Conservation (phyloP, 2,329 filamentous ascomycete genomes). For the Talaromyces rugulosus region DNA sequence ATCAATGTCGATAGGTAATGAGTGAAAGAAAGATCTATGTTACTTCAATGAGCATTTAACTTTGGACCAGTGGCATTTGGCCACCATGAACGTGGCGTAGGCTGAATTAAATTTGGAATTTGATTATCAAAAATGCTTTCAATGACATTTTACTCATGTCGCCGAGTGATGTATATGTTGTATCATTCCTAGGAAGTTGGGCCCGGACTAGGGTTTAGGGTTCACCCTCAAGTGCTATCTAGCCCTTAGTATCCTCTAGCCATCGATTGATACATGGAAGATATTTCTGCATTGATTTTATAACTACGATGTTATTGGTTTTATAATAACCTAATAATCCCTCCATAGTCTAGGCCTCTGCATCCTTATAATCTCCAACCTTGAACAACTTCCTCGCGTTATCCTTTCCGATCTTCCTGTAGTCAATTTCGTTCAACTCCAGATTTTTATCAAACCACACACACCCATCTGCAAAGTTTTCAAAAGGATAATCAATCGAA, state of each 20-base stretch:
- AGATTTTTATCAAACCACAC: conserved; percentile 22
- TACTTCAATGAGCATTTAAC: not conserved
- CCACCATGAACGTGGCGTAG: not conserved
- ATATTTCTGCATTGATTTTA: not conserved
- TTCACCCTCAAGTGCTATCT: not conserved
- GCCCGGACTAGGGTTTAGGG: not conserved
- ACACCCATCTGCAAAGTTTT: conserved; percentile 20
- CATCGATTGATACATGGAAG: not conserved
- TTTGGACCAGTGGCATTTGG: not conserved
- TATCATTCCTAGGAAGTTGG: not conserved
- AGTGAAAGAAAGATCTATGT: not conserved
- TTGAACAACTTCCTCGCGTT: conserved; percentile 20
- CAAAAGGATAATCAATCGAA: conserved; percentile 22
- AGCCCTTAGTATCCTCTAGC: not conserved
- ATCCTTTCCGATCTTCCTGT: conserved; percentile 20
- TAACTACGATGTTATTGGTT: not conserved
- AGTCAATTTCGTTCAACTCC: conserved; percentile 18
- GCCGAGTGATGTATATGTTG: not conserved
- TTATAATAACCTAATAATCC: not conserved
- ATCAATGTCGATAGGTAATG: not conserved
- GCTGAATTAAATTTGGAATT: not conserved
- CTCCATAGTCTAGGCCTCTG: conserved; percentile 4
- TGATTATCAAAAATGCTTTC: not conserved
- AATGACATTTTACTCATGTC: not conserved
- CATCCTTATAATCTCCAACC: conserved; percentile 11